Evolutionary conservation across 345 rosid genomes (phyloP).

Genomic region (Mallotus nudiflorus): DNA sequence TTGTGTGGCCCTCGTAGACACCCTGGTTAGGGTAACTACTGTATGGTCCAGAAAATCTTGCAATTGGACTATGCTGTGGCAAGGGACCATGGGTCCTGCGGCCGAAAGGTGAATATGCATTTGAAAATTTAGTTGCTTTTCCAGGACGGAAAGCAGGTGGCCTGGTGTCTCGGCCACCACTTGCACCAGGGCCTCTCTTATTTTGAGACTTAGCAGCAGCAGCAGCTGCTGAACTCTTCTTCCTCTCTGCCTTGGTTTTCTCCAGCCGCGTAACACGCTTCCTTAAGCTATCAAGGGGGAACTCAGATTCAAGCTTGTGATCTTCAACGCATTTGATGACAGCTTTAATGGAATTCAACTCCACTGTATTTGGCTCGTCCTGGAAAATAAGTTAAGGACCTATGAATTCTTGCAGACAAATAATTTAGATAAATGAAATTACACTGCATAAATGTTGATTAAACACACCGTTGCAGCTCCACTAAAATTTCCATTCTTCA

Average conservation of each 20-base stretch:
- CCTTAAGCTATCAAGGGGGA: conserved; percentile 40
- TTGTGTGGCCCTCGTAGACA: conserved; percentile 37
- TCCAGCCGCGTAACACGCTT: conserved; percentile 49
- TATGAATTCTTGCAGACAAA: neutral
- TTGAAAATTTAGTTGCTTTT: conserved; percentile 47
- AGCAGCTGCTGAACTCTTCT: conserved; percentile 37
- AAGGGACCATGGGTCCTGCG: conserved; percentile 40
- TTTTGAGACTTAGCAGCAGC: conserved; percentile 34
- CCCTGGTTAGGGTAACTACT: conserved; percentile 42
- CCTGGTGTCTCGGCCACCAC: conserved; percentile 31
- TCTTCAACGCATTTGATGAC: conserved; percentile 61
- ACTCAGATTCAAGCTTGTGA: conserved; percentile 53
- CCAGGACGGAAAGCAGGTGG: conserved; percentile 42
- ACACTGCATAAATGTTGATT: neutral
- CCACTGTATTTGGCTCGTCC: conserved; percentile 52
- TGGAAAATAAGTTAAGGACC: conserved; percentile 21
- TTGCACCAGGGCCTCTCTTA: conserved; percentile 39
- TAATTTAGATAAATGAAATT: neutral
- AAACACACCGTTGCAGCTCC: conserved; percentile 37
- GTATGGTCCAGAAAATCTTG: conserved; percentile 41
- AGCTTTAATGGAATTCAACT: conserved; percentile 49
- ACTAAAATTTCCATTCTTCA: conserved; percentile 41
- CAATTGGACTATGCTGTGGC: conserved; percentile 45
- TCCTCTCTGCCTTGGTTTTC: conserved; percentile 44
- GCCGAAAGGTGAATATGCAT: conserved; percentile 32